Base-by-base conservation (phyloP, 192 early-diverging fungal genomes). In the Coemansia sp. region DNA sequence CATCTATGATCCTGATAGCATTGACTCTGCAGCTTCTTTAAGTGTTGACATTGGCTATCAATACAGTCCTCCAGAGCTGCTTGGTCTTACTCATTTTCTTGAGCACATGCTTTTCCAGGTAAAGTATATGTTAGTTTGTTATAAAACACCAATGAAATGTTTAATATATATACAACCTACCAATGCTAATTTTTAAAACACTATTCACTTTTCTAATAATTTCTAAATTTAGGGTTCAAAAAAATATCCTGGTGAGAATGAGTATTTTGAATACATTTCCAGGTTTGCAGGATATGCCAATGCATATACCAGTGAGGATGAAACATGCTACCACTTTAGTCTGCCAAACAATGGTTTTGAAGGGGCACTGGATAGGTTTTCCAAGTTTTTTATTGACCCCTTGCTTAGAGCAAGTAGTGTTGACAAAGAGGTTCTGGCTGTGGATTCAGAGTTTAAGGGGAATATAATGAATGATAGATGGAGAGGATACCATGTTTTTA, bases 401-500 rank as follows among this genome's bases (percentile, higher is more conserved):
- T 84, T 96, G 45, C 91, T 97, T 77, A 83, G 85, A 45, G 86
- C 89, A 17, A 85, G 85, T 28, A 90, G 92, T 65, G 91, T 90
- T 16, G 92, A 93, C 32, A 85, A 92, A 14, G 95, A 97, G 79
- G 70, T 97, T 54, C 82, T 84, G 2, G 95, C 94, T 4, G 92
- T 99, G 1, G 94, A 99, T 70, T 95, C 94, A 0, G 96, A 98
- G 63, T 89, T 90, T 77, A 94, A 94, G 59, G 90, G 91, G 56
- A 89, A 94, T 66, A 50, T 92, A 17, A 92, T 92, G 61, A 75
- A 75, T 12, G 92, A 95, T 64, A 91, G 75, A 89, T 42, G 76
- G 88, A 40, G n/a, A 34, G 4, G 4, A 33, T 20, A 42, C n/a
- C 16, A 14, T 11, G 11, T 61, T 30, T 7, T 38, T 3, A 40